Percentiles rank a stretch among this genome's conserved stretches.
These are phyloP conservation scores for Hypoxylon sp. DNA, from an alignment of 2,329 filamentous ascomycete genomes.

Conservation along the genomic window DNA sequence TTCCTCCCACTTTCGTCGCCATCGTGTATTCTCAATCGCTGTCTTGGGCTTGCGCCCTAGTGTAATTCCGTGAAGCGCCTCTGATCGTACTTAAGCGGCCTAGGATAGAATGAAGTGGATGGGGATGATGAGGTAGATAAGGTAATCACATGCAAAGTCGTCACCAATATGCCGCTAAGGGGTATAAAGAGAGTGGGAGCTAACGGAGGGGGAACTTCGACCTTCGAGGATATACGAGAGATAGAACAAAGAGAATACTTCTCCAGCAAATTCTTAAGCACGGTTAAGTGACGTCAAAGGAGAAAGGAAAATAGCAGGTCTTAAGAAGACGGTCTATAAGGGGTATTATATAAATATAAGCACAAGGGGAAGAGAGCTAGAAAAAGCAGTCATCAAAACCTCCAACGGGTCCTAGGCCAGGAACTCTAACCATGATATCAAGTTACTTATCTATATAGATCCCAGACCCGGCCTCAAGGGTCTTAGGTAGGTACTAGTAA, in stretches of 20 bases:
- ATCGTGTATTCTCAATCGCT: constrained; percentile 48
- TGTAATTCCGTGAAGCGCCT: constrained; percentile 18
- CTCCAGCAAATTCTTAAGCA: background rate
- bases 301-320: constrained; percentile 1
- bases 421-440: constrained; percentile 26
- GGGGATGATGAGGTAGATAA: background rate
- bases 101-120: background rate
- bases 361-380: constrained; percentile 19
- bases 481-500: constrained; percentile 13
- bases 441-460: constrained; percentile 32
- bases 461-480: constrained; percentile 21
- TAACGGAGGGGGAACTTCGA: background rate
- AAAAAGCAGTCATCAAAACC: constrained; percentile 24
- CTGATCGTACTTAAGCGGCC: background rate
- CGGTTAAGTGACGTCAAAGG: constrained; percentile 12
- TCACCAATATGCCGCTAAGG: constrained; percentile 28
- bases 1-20: constrained; percentile 61
- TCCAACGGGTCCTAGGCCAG: constrained; percentile 19
- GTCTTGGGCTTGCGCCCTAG: constrained; percentile 47
- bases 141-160: constrained; percentile 36
- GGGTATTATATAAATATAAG: constrained; percentile 1
- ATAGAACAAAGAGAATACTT: constrained; percentile 19
- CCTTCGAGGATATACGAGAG: constrained; percentile 5
- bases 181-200: constrained; percentile 16
- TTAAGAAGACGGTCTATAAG: constrained; percentile 16